Conservation (phyloP, 306 rosid species). For the Prosopis cineraria region DNA sequence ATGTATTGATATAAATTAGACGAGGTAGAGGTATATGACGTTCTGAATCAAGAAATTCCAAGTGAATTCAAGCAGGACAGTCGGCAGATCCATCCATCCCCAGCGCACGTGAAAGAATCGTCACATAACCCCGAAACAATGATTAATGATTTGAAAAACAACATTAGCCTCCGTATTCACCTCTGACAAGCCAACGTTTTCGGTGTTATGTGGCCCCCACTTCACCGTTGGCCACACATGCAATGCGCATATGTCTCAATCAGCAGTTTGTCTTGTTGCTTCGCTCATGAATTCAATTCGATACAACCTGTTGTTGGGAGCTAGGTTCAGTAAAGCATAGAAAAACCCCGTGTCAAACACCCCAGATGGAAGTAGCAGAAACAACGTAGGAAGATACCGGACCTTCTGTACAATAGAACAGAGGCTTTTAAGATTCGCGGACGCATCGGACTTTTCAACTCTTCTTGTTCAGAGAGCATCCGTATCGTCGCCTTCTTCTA, state of each 20-base stretch:
- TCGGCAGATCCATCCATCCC: not conserved
- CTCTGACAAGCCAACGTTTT: not conserved
- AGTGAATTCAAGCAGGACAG: no score
- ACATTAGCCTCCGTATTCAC: not conserved
- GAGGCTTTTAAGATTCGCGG: constrained; percentile 1
- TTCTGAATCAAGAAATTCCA: no score
- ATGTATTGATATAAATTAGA: no score
- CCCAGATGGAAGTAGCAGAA: constrained; percentile 38
- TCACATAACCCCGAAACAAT: not conserved
- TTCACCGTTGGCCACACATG: not conserved
- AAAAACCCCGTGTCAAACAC: constrained; percentile 42
- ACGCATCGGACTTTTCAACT: constrained; percentile 49
- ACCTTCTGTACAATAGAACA: constrained; percentile 16
- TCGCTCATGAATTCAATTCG: constrained; percentile 20
- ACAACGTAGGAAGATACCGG: constrained; percentile 34
- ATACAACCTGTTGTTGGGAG: constrained; percentile 33
- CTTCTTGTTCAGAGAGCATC: constrained; percentile 35
- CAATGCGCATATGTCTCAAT: constrained; percentile 16
- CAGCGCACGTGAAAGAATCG: not conserved
- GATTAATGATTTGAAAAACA: not conserved
- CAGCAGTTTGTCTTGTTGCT: constrained; percentile 43
- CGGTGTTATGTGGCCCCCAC: constrained; percentile 1
- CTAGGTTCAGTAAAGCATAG: constrained; percentile 18
- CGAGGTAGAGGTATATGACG: no score
- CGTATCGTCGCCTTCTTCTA: constrained; percentile 44